phyloP scores from a whole-genome alignment of 2,329 filamentous ascomycete genomes.

The Fusarium palustre region DNA sequence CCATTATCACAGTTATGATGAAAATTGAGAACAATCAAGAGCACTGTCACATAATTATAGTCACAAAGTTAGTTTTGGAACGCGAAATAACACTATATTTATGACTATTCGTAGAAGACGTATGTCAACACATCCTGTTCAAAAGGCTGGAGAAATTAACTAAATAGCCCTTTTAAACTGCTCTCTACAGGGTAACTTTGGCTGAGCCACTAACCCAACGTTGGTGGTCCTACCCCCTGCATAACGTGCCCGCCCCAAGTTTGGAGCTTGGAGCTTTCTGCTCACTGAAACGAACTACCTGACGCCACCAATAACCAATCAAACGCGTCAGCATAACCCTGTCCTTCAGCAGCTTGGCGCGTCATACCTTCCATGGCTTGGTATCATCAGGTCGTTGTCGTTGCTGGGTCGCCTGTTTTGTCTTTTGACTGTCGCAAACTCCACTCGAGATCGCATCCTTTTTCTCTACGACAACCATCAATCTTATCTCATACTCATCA shows the following conservation, averaged over 20 bases:
- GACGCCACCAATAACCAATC: conserved; percentile 27
- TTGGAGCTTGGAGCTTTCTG: conserved; percentile 3
- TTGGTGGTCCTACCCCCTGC: neutral
- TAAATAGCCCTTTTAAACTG: neutral
- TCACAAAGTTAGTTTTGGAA: too few species aligned
- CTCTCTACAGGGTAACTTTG: neutral
- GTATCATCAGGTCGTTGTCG: conserved; percentile 25
- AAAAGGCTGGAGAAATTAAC: neutral
- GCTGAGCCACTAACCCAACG: neutral
- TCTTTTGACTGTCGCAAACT: conserved; percentile 43
- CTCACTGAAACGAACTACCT: neutral
- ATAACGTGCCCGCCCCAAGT: neutral
- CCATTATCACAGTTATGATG: too few species aligned
- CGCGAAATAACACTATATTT: too few species aligned
- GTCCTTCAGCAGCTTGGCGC: conserved; percentile 27
- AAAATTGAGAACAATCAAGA: neutral
- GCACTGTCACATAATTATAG: neutral
- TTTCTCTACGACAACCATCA: conserved; percentile 10
- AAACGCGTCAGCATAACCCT: conserved; percentile 7
- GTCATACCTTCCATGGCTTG: conserved; percentile 32
- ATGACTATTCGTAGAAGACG: neutral
- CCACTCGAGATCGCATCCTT: conserved; percentile 21
- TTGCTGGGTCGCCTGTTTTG: conserved; percentile 34
- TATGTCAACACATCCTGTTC: neutral
- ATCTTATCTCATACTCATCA: conserved; percentile 6